These are phyloP conservation scores for Pseudogymnoascus sp. DNA, from an alignment of 2,329 filamentous ascomycete genomes.

Conservation along the genomic window DNA sequence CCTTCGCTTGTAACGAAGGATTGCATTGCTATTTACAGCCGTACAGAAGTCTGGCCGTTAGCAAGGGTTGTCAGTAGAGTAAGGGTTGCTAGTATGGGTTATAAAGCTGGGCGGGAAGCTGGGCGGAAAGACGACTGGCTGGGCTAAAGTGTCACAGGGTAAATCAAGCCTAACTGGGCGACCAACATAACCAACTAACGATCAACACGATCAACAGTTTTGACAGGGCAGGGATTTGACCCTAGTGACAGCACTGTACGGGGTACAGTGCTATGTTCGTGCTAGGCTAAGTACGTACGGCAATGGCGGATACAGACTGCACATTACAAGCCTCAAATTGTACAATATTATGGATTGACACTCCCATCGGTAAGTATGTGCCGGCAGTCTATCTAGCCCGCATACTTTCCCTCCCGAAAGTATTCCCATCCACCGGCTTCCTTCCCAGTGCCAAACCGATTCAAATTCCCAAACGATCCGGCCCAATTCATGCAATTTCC, in stretches of 20 bases:
- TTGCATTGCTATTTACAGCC: background rate
- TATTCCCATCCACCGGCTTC: background rate
- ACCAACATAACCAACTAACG: no score
- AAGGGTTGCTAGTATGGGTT: no score
- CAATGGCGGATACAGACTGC: no score
- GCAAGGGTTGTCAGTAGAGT: background rate
- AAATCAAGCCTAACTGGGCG: no score
- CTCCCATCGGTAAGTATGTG: background rate
- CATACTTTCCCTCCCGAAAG: background rate
- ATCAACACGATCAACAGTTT: no score
- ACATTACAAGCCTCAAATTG: no score
- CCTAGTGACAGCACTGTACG: no score
- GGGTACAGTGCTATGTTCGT: no score
- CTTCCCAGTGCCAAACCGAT: background rate
- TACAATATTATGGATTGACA: no score
- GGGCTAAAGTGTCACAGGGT: background rate
- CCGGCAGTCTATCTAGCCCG: background rate
- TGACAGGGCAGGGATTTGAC: no score
- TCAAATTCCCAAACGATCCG: background rate
- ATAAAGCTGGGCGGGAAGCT: background rate
- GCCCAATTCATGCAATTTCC: slow-evolving; percentile 3
- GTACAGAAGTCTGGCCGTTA: background rate
- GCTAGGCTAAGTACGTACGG: no score
- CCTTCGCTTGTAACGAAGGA: background rate
- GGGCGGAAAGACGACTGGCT: no score